Base-by-base conservation (phyloP, 306 rosid genomes). In the Hippophae tibetana region DNA sequence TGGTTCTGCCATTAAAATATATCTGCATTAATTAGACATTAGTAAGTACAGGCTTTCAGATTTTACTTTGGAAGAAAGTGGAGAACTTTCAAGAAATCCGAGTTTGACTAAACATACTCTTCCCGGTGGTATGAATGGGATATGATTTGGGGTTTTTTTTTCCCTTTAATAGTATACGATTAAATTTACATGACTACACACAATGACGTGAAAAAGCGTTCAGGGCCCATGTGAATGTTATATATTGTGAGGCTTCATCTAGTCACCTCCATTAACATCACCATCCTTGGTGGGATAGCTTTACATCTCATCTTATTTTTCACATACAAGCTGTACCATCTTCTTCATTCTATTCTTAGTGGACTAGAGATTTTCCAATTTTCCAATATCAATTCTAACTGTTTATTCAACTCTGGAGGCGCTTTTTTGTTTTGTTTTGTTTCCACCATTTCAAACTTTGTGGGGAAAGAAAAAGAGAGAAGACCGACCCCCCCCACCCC, bases 1-100 rank as follows among this genome's bases (percentile, higher is more conserved):
- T 27, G 97, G 97, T 74, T 89, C 97, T 53, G 97, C 94, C 97
- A 89, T 87, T 79, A 90, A 78, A 77, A 86, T 84, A 76, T 86
- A 90, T 60, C 95, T 90, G 97, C 85, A 82, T 57, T 62, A 71
- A 82, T 57, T 62, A 71, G 50, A 72, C 81, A 84, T 41, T 66
- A 26, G 80, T 60, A 69, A 23, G 23, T 8, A 53, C 23, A 25
- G 50, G 52, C 10, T 61, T 49, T 79, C 63, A 72, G 79, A 58
- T 70, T 75, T 70, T 56, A 68, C 72, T 75, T 44, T 26, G 55
- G 14, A 13, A 43, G 45, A 43, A 53, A 48, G 26, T 47, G 14
- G 56, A 51, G 63, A 45, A 49, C 10, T 50, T 25, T 40, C 13
- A 57, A 58, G 54, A 58, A 67, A 59, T 26, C 41, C 18, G 14